Evolutionary conservation across 192 early-diverging fungal species (phyloP).

Genomic region (Linderina pennispora): DNA sequence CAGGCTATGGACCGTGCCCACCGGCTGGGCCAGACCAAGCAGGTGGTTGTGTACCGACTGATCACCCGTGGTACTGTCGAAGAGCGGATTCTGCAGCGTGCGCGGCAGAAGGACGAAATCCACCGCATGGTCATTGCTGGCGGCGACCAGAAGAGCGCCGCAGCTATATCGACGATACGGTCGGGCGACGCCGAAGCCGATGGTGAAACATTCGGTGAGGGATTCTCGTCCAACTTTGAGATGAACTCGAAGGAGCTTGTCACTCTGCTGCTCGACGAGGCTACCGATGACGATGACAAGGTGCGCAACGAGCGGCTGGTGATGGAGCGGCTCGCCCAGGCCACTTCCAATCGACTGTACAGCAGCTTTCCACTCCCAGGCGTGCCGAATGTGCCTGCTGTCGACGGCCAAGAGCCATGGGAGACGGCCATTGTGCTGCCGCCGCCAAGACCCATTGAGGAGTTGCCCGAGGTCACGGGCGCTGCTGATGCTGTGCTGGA

Average conservation of each 20-base stretch:
- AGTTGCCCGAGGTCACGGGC: too few species aligned
- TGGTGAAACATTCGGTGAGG: slow-evolving; percentile 8
- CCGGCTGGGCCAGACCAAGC: slow-evolving; percentile 76
- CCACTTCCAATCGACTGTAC: slow-evolving; percentile 39
- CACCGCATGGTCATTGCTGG: slow-evolving; percentile 92
- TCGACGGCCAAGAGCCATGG: slow-evolving; percentile 13
- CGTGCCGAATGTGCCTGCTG: slow-evolving; percentile 7
- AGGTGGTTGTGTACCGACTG: slow-evolving; percentile 78
- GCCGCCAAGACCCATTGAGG: too few species aligned
- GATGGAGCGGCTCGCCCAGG: slow-evolving; percentile 34
- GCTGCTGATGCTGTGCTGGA: slow-evolving; percentile 16
- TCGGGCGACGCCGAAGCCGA: slow-evolving; percentile 6
- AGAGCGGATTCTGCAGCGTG: slow-evolving; percentile 72
- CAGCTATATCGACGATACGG: slow-evolving; percentile 43
- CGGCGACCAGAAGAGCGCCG: slow-evolving; percentile 61
- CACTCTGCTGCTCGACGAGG: slow-evolving; percentile 75
- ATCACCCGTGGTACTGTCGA: slow-evolving; percentile 80
- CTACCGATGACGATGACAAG: slow-evolving; percentile 26
- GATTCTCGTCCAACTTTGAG: slow-evolving; percentile 51
- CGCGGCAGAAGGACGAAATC: slow-evolving; percentile 88
- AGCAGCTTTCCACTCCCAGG: slow-evolving; percentile 28
- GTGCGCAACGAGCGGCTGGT: slow-evolving; percentile 17
- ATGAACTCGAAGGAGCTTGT: slow-evolving; percentile 89
- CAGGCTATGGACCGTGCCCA: slow-evolving; percentile 90
- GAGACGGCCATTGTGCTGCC: slow-evolving; percentile 28